These are phyloP conservation scores for Gentiana dahurica DNA, from an alignment of 257 asterid genomes.

Conservation along the genomic window DNA sequence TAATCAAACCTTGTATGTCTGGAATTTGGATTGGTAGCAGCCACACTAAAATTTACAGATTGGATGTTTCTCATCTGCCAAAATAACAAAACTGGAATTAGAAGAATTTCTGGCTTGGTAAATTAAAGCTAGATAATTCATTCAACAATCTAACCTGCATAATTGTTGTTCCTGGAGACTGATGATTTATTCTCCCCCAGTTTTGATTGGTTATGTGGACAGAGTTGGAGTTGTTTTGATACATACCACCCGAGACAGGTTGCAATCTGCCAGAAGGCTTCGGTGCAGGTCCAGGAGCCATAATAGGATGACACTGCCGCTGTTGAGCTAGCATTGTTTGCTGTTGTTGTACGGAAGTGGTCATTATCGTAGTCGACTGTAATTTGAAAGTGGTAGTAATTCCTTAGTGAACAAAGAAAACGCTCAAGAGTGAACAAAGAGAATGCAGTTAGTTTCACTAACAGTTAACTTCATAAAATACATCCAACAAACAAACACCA, in stretches of 20 bases:
- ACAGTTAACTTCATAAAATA: not conserved
- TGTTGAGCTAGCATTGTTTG: not conserved
- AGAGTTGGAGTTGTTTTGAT: constrained; percentile 4
- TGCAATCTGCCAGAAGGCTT: constrained; percentile 10
- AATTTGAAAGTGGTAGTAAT: not conserved
- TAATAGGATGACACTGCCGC: constrained; percentile 1
- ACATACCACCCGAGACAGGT: not conserved
- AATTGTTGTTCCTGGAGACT: constrained; percentile 6
- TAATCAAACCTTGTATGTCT: constrained; percentile 8
- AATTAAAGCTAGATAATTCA: not conserved
- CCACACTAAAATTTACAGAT: constrained; percentile 2
- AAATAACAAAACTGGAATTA: not conserved
- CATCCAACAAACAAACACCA: not conserved
- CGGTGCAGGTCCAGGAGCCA: constrained; percentile 9
- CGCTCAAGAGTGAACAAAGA: not conserved
- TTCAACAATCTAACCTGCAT: constrained; percentile 16
- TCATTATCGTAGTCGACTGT: not conserved
- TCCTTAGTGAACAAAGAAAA: not conserved
- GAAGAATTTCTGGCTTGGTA: constrained; percentile 2
- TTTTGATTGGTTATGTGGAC: constrained; percentile 6
- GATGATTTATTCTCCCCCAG: constrained; percentile 11
- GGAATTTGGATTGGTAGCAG: constrained; percentile 10
- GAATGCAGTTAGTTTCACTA: not conserved
- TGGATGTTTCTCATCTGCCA: constrained; percentile 17
- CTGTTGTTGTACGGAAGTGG: constrained; percentile 3